These are phyloP conservation scores for Diaporthe sp. DNA, from an alignment of 2,329 filamentous ascomycete genomes.

Conservation along the genomic window DNA sequence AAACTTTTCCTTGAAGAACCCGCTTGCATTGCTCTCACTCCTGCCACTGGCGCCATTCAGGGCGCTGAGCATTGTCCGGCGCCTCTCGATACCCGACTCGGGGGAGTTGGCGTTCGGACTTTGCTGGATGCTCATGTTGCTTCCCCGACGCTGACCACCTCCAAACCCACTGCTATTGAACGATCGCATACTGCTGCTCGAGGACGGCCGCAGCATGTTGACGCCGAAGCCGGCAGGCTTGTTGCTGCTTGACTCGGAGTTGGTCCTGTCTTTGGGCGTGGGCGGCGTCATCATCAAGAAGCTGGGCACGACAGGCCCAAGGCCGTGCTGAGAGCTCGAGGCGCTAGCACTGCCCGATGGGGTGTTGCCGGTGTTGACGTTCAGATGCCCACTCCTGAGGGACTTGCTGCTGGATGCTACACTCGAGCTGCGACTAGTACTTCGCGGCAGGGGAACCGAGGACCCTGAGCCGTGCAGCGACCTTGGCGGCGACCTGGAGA, in stretches of 20 bases:
- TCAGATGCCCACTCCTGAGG: constrained; percentile 48
- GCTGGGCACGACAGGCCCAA: constrained; percentile 52
- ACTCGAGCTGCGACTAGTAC: constrained; percentile 68
- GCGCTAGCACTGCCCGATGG: constrained; percentile 45
- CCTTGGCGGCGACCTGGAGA: constrained; percentile 70
- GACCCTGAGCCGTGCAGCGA: constrained; percentile 66
- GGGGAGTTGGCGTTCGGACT: constrained; percentile 24
- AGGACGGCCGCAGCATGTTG: constrained; percentile 44
- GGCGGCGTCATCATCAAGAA: constrained; percentile 64
- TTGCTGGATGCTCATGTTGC: constrained; percentile 38
- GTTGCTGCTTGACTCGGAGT: constrained; percentile 39
- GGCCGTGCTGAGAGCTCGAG: constrained; percentile 44
- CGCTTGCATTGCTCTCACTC: constrained; percentile 42
- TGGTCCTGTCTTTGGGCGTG: constrained; percentile 52
- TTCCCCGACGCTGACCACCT: constrained; percentile 39
- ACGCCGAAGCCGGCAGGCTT: constrained; percentile 42
- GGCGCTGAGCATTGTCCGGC: constrained; percentile 40
- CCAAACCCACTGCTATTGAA: constrained; percentile 42
- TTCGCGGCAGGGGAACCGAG: constrained; percentile 60
- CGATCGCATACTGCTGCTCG: constrained; percentile 45
- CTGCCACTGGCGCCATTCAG: constrained; percentile 40
- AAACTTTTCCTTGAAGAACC: constrained; percentile 44
- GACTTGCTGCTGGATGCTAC: constrained; percentile 63
- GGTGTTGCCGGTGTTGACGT: constrained; percentile 37
- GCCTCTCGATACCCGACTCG: constrained; percentile 28